A percentile compares a stretch with the other conserved stretches of the same genome.
These are phyloP conservation scores for Fusarium heterosporum DNA, from an alignment of 2,329 filamentous ascomycete species.

Conservation along the genomic window DNA sequence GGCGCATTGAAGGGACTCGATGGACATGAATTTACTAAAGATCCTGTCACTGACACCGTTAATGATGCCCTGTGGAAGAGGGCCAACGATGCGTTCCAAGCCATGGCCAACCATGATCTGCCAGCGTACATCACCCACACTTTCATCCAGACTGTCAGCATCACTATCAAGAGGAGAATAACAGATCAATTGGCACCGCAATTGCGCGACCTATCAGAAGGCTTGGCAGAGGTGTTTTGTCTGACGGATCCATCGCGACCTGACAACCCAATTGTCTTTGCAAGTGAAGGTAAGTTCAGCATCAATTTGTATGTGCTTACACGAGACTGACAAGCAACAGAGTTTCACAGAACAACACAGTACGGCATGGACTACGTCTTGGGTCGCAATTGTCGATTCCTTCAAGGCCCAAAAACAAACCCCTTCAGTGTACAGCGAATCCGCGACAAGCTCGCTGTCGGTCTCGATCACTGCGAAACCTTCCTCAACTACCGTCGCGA, in stretches of 20 bases:
- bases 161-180: conserved; percentile 75
- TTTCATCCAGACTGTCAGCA: conserved; percentile 76
- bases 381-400: conserved; percentile 81
- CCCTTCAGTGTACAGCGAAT: conserved; percentile 71
- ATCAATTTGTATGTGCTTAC: accelerated
- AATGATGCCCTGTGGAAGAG: conserved; percentile 72
- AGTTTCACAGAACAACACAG: conserved; percentile 79
- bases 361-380: conserved; percentile 80
- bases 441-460: conserved; percentile 68
- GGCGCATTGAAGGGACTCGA: conserved; percentile 68
- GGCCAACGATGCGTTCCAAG: conserved; percentile 72
- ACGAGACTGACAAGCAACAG: conserved; percentile 52
- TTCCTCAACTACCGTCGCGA: conserved; percentile 84
- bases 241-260: conserved; percentile 77
- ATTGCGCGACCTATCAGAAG: conserved; percentile 76
- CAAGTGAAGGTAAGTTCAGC: conserved; percentile 72
- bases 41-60: conserved; percentile 62
- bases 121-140: conserved; percentile 78
- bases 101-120: conserved; percentile 74
- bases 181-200: conserved; percentile 74
- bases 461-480: conserved; percentile 78
- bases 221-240: conserved; percentile 81
- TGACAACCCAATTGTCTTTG: conserved; percentile 83
- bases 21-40: conserved; percentile 66
- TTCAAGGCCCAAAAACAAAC: conserved; percentile 80